Evolutionary conservation across 2,329 filamentous ascomycete genomes (phyloP).

Genomic region (Chaetomium olivaceum): DNA sequence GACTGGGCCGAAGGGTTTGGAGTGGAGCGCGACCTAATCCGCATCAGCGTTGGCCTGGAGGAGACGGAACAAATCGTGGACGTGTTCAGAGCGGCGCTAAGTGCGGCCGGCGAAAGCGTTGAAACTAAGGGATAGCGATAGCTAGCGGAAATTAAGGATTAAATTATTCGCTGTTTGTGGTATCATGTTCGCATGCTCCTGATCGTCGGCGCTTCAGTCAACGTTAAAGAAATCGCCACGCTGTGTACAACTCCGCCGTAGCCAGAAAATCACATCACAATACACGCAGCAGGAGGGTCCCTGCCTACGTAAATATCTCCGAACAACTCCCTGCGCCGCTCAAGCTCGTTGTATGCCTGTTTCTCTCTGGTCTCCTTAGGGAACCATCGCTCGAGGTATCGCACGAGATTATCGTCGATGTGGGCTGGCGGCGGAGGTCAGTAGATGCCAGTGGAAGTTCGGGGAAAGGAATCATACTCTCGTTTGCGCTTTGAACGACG

Average conservation of each 20-base stretch:
- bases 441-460: not conserved
- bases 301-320: conserved; percentile 62
- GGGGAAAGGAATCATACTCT: conserved; percentile 47
- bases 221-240: not conserved
- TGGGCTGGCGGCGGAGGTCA: conserved; percentile 52
- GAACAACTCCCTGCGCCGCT: conserved; percentile 71
- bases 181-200: not conserved
- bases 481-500: conserved; percentile 69
- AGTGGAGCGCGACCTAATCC: conserved; percentile 75
- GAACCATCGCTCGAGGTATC: conserved; percentile 75
- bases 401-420: conserved; percentile 67
- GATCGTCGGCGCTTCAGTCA: not conserved
- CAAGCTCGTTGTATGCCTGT: conserved; percentile 65
- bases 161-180: not conserved
- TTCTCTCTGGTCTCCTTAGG: conserved; percentile 69
- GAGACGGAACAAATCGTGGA: conserved; percentile 65
- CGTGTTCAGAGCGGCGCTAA: conserved; percentile 69
- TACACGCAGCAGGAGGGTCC: conserved; percentile 48
- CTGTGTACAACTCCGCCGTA: not conserved
- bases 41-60: conserved; percentile 89
- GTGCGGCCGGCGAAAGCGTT: conserved; percentile 49
- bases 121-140: not conserved
- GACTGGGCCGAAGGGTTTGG: conserved; percentile 86
- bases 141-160: conserved; percentile 10
- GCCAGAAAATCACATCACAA: conserved; percentile 55